A percentile compares a stretch with the other conserved stretches of the same genome.
Evolutionary conservation across 2,329 filamentous ascomycete species (phyloP).

Genomic region (Aspergillus tamarii): DNA sequence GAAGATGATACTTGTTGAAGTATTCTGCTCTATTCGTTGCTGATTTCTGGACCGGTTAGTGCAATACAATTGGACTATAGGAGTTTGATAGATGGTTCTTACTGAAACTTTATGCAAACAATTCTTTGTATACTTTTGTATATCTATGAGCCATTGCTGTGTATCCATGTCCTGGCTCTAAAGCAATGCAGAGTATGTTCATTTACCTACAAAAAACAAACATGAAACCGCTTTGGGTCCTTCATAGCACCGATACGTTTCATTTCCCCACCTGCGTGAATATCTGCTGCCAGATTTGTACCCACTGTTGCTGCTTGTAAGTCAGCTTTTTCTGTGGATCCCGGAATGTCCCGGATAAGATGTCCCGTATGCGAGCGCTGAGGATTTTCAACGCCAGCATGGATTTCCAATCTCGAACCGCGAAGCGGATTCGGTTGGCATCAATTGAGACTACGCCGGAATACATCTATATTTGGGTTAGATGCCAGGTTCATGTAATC

Average conservation of each 20-base stretch:
- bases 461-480: conserved; percentile 63
- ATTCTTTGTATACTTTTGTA: not conserved
- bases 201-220: conserved; percentile 2
- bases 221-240: not conserved
- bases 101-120: not conserved
- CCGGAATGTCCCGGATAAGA: conserved; percentile 69
- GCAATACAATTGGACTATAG: not conserved
- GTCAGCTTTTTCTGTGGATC: conserved; percentile 48
- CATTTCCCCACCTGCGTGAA: conserved; percentile 52
- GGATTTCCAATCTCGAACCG: conserved; percentile 84
- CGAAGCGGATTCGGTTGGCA: conserved; percentile 82
- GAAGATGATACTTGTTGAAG: not conserved
- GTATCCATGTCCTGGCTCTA: not conserved
- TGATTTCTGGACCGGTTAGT: not conserved
- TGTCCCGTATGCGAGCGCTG: conserved; percentile 71
- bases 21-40: not conserved
- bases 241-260: not conserved
- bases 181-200: not conserved
- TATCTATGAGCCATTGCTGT: not conserved
- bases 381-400: conserved; percentile 87
- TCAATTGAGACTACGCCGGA: conserved; percentile 85
- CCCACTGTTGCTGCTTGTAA: conserved; percentile 71
- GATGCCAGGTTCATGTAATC: not conserved
- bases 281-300: conserved; percentile 73
- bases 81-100: not conserved